A percentile compares a stretch with the other conserved stretches of the same genome.
phyloP scores from a whole-genome alignment of 2,329 filamentous ascomycete species.

The Fusarium udum region DNA sequence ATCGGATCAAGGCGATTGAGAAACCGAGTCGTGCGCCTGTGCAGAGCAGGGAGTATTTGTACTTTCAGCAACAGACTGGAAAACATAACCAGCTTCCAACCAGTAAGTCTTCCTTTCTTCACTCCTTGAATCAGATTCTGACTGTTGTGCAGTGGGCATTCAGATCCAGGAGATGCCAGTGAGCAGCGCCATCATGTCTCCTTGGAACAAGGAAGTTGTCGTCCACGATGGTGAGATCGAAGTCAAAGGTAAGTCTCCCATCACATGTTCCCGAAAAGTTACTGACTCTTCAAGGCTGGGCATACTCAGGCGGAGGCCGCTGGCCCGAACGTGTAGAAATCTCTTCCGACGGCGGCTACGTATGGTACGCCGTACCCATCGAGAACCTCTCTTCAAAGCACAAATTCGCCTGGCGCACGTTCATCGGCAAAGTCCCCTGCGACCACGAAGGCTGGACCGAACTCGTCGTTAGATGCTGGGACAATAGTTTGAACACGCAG shows the following conservation, averaged over 20 bases:
- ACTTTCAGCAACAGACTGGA: conserved; percentile 73
- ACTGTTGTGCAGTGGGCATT: conserved; percentile 55
- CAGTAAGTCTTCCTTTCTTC: conserved; percentile 43
- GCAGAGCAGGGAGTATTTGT: conserved; percentile 72
- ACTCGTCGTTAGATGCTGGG: conserved; percentile 67
- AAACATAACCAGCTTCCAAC: conserved; percentile 71
- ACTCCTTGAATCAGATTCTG: background rate
- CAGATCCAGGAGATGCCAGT: conserved; percentile 79
- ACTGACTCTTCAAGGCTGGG: conserved; percentile 60
- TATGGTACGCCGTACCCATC: conserved; percentile 70
- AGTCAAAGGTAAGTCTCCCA: background rate
- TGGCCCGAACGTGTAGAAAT: conserved; percentile 72
- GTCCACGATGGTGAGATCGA: conserved; percentile 68
- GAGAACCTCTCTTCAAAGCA: conserved; percentile 70
- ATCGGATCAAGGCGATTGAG: conserved; percentile 68
- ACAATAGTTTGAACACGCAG: conserved; percentile 69
- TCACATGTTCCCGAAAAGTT: fast-evolving
- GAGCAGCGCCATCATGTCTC: conserved; percentile 72
- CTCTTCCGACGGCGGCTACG: conserved; percentile 67
- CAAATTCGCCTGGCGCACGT: conserved; percentile 70
- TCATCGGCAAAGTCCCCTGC: conserved; percentile 69
- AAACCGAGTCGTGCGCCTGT: conserved; percentile 67
- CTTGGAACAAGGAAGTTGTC: conserved; percentile 66
- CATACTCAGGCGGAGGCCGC: conserved; percentile 65
- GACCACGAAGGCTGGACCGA: conserved; percentile 71